Percentiles rank a stretch among this genome's conserved stretches.
Evolutionary conservation across 2,329 filamentous ascomycete genomes (phyloP).

Genomic region (Tympanopsis confertula): DNA sequence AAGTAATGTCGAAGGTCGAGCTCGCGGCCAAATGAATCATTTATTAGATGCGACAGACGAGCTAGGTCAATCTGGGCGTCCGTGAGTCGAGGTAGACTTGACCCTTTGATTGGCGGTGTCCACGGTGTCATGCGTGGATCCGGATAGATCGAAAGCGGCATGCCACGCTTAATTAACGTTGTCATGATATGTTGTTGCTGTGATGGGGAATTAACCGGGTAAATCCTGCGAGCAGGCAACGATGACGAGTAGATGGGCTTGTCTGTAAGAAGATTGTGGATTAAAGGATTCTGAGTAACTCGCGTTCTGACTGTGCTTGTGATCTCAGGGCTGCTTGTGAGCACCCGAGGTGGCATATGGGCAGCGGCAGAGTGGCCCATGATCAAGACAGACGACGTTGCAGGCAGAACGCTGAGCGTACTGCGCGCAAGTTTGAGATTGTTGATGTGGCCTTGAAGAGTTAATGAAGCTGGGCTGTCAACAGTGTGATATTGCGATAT

Average conservation of each 20-base stretch:
- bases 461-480: background rate
- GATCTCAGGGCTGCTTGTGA: conserved; percentile 5
- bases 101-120: conserved; percentile 48
- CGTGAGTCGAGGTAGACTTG: conserved; percentile 60
- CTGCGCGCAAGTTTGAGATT: conserved; percentile 66
- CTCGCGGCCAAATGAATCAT: conserved; percentile 81
- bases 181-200: conserved; percentile 8
- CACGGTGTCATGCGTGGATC: conserved; percentile 56
- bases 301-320: conserved; percentile 32
- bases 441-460: conserved; percentile 34
- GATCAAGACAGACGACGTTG: conserved; percentile 76
- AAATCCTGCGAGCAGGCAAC: conserved; percentile 60
- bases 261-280: conserved; percentile 92
- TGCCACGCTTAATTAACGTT: conserved; percentile 72
- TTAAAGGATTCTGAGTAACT: conserved; percentile 64
- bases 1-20: conserved; percentile 79
- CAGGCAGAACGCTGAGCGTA: conserved; percentile 65
- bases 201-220: conserved; percentile 18
- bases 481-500: conserved; percentile 7
- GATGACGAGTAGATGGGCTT: conserved; percentile 89
- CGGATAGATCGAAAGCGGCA: conserved; percentile 77
- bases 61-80: conserved; percentile 75
- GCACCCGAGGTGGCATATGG: conserved; percentile 22
- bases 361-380: conserved; percentile 79
- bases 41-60: conserved; percentile 74